Percentiles rank a stretch among this genome's conserved stretches.
These are phyloP conservation scores for Aspergillus sclerotioniger DNA, from an alignment of 495 filamentous ascomycete genomes.

Conservation along the genomic window DNA sequence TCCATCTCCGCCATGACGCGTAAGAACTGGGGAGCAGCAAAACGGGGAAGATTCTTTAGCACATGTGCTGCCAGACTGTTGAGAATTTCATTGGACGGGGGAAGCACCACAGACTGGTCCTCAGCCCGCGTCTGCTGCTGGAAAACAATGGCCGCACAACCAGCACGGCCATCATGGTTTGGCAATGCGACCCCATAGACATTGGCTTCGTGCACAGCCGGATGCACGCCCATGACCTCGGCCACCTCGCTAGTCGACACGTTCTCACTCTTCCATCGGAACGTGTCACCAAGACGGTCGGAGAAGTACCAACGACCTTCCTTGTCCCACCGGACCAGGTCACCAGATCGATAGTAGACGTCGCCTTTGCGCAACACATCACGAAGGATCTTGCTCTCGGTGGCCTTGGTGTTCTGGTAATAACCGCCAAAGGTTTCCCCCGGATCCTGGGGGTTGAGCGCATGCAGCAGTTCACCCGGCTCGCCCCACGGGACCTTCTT, in stretches of 20 bases:
- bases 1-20: conserved; percentile 61
- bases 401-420: conserved; percentile 72
- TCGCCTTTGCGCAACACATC: conserved; percentile 80
- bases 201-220: conserved; percentile 71
- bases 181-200: conserved; percentile 86
- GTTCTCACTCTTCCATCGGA: conserved; percentile 94
- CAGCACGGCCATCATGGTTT: conserved; percentile 81
- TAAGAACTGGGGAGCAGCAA: conserved; percentile 76
- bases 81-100: conserved; percentile 45
- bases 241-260: conserved; percentile 79
- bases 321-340: conserved; percentile 68
- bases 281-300: conserved; percentile 92
- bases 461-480: conserved; percentile 77
- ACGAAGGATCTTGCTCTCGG: conserved; percentile 72
- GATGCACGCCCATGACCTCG: conserved; percentile 65
- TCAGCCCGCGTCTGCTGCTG: conserved; percentile 40
- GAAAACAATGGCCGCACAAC: conserved; percentile 71
- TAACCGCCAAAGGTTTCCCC: conserved; percentile 78
- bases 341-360: conserved; percentile 82
- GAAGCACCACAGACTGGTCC: conserved; percentile 22
- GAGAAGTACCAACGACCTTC: conserved; percentile 81
- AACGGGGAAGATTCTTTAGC: conserved; percentile 61
- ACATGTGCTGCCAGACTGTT: conserved; percentile 59
- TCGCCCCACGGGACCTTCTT: conserved; percentile 56
- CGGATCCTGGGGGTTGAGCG: conserved; percentile 65